Base-by-base conservation (phyloP, 2,329 filamentous ascomycete species). In the Cladophialophora exuberans region DNA sequence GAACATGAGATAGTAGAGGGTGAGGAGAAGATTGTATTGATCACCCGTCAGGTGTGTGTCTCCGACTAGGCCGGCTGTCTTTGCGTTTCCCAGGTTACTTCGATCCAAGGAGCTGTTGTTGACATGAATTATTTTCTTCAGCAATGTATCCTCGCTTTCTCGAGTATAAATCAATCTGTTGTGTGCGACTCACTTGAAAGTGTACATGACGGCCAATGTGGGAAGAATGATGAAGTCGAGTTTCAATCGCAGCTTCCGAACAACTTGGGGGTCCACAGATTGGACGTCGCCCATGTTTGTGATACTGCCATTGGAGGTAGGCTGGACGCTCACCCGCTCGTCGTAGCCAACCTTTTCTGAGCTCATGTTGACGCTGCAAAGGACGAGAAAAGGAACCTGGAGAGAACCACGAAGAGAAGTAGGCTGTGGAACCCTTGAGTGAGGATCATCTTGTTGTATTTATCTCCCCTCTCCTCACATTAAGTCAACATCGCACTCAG, bases 1-100 rank as follows among this genome's bases (percentile, higher is more conserved):
- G 30, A 52, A 52, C 22, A 44, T 31, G 20, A 52, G 25, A 33
- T 43, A 43, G 48, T 52, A 52, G 23, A 43, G n/a, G 11, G 48
- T 43, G n/a, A 52, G 36, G 17, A 31, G 23, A 23, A 43, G 18
- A 31, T 52, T 47, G 43, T 49, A 54, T 26, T 54, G 43, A 17
- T 49, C 35, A 9, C 42, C 28, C 13, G 15, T 44, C 42, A 54
- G 22, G 30, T 45, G 13, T 10, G 20, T 33, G 28, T 54, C 51
- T 23, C 41, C 11, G 5, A 13, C 18, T 33, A 54, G 33, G 6
- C 48, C 48, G 15, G 35, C 48, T 33, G 48, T 43, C 3, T 28
- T 28, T 10, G 36, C 48, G 17, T 51, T 51, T 2, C 48, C 48
- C 9, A 51, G 22, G n/a, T 51, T 51, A 17, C 35, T 42, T 30